These are phyloP conservation scores for Penicillium salamii DNA, from an alignment of 495 filamentous ascomycete genomes.

Conservation along the genomic window DNA sequence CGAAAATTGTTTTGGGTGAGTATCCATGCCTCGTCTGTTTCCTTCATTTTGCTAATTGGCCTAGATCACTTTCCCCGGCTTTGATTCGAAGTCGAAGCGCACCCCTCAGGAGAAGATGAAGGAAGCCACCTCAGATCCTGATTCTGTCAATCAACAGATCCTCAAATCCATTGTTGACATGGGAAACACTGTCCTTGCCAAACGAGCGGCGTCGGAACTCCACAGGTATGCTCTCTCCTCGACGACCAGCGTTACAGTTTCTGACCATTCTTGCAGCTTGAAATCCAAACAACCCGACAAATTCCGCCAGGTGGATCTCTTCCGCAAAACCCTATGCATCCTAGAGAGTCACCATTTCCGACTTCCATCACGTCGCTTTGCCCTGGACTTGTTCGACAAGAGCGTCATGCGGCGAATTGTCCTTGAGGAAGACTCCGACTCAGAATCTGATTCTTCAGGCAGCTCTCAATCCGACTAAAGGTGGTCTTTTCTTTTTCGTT, in stretches of 20 bases:
- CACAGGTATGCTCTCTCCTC: conserved; percentile 37
- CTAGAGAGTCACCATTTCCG: conserved; percentile 91
- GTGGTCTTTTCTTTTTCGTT: conserved; percentile 3
- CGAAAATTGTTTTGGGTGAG: conserved; percentile 69
- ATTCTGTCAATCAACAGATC: conserved; percentile 69
- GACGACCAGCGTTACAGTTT: background rate
- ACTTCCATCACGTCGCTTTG: conserved; percentile 76
- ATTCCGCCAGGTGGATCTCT: conserved; percentile 74
- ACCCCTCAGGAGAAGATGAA: conserved; percentile 40
- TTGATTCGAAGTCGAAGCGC: conserved; percentile 34
- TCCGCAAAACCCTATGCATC: conserved; percentile 76
- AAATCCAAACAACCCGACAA: conserved; percentile 64
- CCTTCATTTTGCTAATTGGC: conserved; percentile 7
- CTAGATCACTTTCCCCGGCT: conserved; percentile 39
- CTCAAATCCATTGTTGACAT: conserved; percentile 78
- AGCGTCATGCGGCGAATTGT: conserved; percentile 80
- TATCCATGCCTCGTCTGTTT: conserved; percentile 14
- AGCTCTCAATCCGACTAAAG: conserved; percentile 22
- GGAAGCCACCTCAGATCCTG: conserved; percentile 54
- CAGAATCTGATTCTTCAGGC: conserved; percentile 32
- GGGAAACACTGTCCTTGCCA: conserved; percentile 83
- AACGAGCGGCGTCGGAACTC: conserved; percentile 72
- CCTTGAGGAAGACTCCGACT: conserved; percentile 58
- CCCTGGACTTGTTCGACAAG: conserved; percentile 92
- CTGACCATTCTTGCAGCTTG: conserved; percentile 43